These are phyloP conservation scores for Ampelomyces quisqualis DNA, from an alignment of 2,329 filamentous ascomycete species.

Conservation along the genomic window DNA sequence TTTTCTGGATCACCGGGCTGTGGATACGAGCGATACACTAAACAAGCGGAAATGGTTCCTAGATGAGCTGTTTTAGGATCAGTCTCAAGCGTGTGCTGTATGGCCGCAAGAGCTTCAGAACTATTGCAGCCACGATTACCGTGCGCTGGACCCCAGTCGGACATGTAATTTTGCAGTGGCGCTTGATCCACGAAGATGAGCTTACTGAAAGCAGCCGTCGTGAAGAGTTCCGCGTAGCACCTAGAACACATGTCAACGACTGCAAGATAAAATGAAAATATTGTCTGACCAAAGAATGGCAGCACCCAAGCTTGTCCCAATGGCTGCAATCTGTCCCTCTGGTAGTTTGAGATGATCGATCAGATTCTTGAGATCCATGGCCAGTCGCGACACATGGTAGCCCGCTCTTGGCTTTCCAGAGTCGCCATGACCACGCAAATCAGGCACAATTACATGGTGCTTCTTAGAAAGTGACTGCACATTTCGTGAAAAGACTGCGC, in stretches of 20 bases:
- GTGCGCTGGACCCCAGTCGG: constrained; percentile 25
- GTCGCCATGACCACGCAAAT: constrained; percentile 29
- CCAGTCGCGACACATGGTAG: constrained; percentile 31
- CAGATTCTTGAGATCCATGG: constrained; percentile 28
- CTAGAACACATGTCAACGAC: constrained; percentile 3
- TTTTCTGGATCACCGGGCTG: constrained; percentile 12
- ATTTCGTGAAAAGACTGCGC: constrained; percentile 24
- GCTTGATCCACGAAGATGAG: constrained; percentile 34
- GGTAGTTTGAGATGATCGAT: constrained; percentile 19
- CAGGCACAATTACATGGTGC: constrained; percentile 18
- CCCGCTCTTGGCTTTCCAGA: constrained; percentile 28
- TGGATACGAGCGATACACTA: constrained; percentile 27
- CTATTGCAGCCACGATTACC: constrained; percentile 28
- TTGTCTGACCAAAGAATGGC: constrained; percentile 22
- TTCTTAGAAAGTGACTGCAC: constrained; percentile 8
- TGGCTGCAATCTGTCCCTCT: constrained; percentile 11
- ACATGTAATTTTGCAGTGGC: constrained; percentile 27
- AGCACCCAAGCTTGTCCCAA: constrained; percentile 25
- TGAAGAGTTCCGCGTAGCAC: constrained; percentile 33
- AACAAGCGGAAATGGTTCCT: constrained; percentile 25
- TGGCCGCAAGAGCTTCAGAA: constrained; percentile 10
- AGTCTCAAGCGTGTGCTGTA: constrained; percentile 16
- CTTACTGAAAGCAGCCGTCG: constrained; percentile 17
- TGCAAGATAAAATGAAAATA: background rate
- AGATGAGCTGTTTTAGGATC: constrained; percentile 19